Conservation (phyloP, 2,329 filamentous ascomycete genomes). For the Hypoxylon sp. region DNA sequence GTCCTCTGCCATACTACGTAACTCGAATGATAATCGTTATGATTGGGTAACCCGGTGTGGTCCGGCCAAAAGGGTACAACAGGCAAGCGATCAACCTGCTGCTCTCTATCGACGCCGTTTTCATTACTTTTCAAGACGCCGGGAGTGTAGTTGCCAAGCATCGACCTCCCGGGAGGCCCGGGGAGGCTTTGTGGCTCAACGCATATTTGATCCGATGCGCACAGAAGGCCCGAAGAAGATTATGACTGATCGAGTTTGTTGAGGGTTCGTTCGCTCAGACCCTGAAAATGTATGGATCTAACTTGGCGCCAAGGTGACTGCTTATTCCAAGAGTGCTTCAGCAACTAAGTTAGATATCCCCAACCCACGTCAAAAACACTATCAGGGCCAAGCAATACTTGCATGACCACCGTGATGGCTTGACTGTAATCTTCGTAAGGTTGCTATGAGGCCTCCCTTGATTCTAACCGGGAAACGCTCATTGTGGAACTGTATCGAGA, state of each 20-base stretch:
- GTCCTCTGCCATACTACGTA: slow-evolving; percentile 7
- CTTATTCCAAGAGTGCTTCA: slow-evolving; percentile 9
- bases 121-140: not conserved
- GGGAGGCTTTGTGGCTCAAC: slow-evolving; percentile 9
- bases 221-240: slow-evolving; percentile 29
- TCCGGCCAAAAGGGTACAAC: slow-evolving; percentile 8
- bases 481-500: slow-evolving; percentile 11
- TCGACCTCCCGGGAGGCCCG: not conserved
- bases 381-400: not conserved
- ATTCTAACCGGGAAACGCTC: not conserved
- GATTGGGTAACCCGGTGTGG: slow-evolving; percentile 14
- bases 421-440: not conserved
- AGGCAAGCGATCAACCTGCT: not conserved
- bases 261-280: not conserved
- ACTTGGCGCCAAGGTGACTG: slow-evolving; percentile 30
- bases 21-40: not conserved
- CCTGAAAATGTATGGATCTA: slow-evolving; percentile 12
- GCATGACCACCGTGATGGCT: not conserved
- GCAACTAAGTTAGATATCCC: slow-evolving; percentile 1
- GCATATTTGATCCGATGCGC: slow-evolving; percentile 1
- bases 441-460: not conserved
- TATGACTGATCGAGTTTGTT: slow-evolving; percentile 32
- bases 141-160: not conserved
- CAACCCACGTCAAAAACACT: not conserved
- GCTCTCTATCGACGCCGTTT: not conserved